Conservation (phyloP, 352 stramenopile species). For the Pythium chondricola region DNA sequence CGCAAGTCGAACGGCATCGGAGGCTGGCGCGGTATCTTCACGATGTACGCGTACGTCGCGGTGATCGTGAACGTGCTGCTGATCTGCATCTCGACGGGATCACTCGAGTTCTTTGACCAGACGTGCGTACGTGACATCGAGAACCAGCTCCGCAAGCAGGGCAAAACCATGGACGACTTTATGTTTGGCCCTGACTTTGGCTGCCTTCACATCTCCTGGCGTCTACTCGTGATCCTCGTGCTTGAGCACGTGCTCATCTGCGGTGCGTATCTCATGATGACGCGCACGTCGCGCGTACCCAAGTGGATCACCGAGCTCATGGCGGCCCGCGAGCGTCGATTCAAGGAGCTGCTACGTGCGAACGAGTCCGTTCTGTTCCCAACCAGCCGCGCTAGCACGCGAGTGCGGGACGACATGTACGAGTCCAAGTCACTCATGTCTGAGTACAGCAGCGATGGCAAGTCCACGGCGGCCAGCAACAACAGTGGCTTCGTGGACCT, state of each 20-base stretch:
- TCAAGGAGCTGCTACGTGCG: slow-evolving; percentile 26
- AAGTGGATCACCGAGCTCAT: slow-evolving; percentile 24
- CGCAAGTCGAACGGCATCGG: slow-evolving; percentile 36
- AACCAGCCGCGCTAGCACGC: no score
- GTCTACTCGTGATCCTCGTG: slow-evolving; percentile 24
- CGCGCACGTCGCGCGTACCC: slow-evolving; percentile 19
- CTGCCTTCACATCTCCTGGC: slow-evolving; percentile 28
- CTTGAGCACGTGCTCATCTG: slow-evolving; percentile 26
- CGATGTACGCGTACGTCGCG: slow-evolving; percentile 26
- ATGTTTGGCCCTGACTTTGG: slow-evolving; percentile 31
- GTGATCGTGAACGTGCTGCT: slow-evolving; percentile 36
- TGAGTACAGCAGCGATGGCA: background rate
- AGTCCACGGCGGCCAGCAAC: background rate
- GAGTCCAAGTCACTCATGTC: slow-evolving; percentile 7
- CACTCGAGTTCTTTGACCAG: slow-evolving; percentile 28
- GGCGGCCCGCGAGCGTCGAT: slow-evolving; percentile 24
- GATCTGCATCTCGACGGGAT: slow-evolving; percentile 33
- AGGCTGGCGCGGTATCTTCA: slow-evolving; percentile 29
- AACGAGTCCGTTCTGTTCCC: slow-evolving; percentile 21
- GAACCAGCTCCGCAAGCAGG: slow-evolving; percentile 23
- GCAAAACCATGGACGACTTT: slow-evolving; percentile 29
- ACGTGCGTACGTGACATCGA: slow-evolving; percentile 27
- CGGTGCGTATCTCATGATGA: slow-evolving; percentile 27
- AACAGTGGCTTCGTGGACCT: slow-evolving; percentile 18
- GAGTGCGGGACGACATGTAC: no score